Evolutionary conservation across 176 grass and related monocot genomes (phyloP), one percentile per base, ranked within the genome.

Genomic region (Zizania latifolia): DNA sequence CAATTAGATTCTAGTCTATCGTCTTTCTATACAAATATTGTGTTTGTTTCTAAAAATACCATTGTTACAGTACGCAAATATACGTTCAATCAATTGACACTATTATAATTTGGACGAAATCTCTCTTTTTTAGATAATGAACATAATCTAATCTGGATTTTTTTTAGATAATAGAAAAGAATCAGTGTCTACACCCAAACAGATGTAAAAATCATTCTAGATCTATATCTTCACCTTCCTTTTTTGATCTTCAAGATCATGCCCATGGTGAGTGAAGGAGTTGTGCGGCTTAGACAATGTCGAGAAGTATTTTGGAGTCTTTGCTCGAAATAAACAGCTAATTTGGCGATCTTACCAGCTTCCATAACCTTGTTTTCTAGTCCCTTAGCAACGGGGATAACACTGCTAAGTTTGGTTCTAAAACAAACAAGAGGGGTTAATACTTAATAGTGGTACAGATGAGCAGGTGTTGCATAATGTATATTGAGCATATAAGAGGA

Each of bases 281-380:
- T 46, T 97, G 1, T 97, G 93, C 13, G 89, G 89, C 13, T 77
- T 92, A 24, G 78, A 90, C 83, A 97, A 83, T 37, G 87, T 97
- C 17, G 93, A 90, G 48, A 88, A 77, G 75, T 92, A 90, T 65
- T 28, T 97, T 78, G 34, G 65, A 61, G 8, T n/a, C 62, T 96
- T 10, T 77, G n/a, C 38, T 57, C 81, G 54, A 5, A 70, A 78
- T 70, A 50, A 66, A 70, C 10, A 62, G 11, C 27, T 19, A 4
- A n/a, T n/a, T n/a, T n/a, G n/a, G n/a, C 19, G 58, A 4, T 40
- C 12, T 39, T 31, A 10, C 29, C 41, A 43, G 55, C 26, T 37
- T 10, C 43, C 17, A 60, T 13, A n/a, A n/a, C n/a, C n/a, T n/a
- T n/a, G n/a, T n/a, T n/a, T n/a, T 48, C 26, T 7, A 10, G 11